Evolutionary conservation across 306 rosid genomes (phyloP), one percentile per base, ranked within the genome.

Genomic region (Prinsepia uniflora): DNA sequence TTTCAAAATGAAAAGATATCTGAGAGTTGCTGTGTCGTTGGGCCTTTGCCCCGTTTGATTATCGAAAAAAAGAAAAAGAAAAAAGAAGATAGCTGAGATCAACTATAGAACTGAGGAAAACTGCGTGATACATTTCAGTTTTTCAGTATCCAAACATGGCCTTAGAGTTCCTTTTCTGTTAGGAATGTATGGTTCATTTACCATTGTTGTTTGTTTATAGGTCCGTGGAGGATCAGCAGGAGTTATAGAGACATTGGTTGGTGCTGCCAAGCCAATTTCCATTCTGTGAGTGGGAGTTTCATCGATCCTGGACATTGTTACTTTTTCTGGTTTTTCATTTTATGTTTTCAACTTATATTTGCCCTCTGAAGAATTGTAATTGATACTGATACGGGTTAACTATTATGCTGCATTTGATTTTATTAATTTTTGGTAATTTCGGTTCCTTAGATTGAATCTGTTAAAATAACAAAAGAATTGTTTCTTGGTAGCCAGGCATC

Each of bases 181-280:
- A 30, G 36, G 36, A 30, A 44, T 12, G 73, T 65, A 20, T 63
- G 10, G 50, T 19, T 67, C 71, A 49, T 46, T 18, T 72, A 20
- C 44, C 48, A 22, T 40, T 69, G 65, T 58, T 10, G 73, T 48
- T 60, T 73, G 65, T 72, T 57, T 53, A 54, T 78, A 94, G 98
- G 86, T 94, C 77, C 94, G 90, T 76, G 96, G 98, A 75, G 98
- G 98, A 65, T 84, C 97, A 39, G 94, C 92, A 17, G 97, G 97
- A 59, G 85, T 87, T 66, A 85, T 92, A 20, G 97, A 89, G 76
- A 87, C 94, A 34, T 49, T 92, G 48, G 88, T 89, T 70, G 97
- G 97, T 10, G 97, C 84, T 77, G 67, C 88, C 70, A 92, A 87
- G 85, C 97, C 97, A 8, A 78, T 87, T 24, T 74, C 84, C 54